Conservation (phyloP, 139 green algal species). For the Micractinium conductrix region DNA sequence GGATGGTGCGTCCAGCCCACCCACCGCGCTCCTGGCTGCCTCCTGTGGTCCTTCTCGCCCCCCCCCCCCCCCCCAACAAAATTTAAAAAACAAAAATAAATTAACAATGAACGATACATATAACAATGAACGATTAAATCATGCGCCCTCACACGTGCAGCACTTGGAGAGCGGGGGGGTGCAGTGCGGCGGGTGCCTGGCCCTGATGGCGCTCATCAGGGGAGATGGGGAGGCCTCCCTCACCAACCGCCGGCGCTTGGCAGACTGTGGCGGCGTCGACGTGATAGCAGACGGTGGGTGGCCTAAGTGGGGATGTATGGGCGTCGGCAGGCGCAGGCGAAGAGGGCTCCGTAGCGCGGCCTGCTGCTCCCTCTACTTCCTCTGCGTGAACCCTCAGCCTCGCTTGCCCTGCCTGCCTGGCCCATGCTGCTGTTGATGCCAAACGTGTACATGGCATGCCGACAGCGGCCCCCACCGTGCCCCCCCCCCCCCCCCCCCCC, state of each 20-base stretch:
- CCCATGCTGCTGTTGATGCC: background rate
- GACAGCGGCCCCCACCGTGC: background rate
- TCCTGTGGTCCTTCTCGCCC: too few species aligned
- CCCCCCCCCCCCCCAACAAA: too few species aligned
- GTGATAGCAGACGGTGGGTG: background rate
- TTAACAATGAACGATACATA: too few species aligned
- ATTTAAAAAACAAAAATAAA: too few species aligned
- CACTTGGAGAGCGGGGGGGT: conserved; percentile 49
- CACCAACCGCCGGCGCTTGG: conserved; percentile 61
- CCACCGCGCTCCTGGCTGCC: background rate
- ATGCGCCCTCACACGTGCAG: background rate
- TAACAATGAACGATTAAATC: too few species aligned
- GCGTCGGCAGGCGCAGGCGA: too few species aligned
- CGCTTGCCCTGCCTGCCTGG: too few species aligned
- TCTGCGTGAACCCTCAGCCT: background rate
- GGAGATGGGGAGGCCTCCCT: conserved; percentile 60
- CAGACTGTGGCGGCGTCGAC: background rate
- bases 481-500: too few species aligned
- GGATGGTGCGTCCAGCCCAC: background rate
- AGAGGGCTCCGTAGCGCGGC: too few species aligned
- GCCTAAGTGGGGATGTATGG: too few species aligned
- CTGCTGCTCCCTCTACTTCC: background rate
- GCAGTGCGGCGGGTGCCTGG: conserved; percentile 69
- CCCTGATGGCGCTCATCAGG: conserved; percentile 65
- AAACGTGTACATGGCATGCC: background rate